phyloP scores from a whole-genome alignment of 495 filamentous ascomycete genomes.

The Emericellopsis terricola region DNA sequence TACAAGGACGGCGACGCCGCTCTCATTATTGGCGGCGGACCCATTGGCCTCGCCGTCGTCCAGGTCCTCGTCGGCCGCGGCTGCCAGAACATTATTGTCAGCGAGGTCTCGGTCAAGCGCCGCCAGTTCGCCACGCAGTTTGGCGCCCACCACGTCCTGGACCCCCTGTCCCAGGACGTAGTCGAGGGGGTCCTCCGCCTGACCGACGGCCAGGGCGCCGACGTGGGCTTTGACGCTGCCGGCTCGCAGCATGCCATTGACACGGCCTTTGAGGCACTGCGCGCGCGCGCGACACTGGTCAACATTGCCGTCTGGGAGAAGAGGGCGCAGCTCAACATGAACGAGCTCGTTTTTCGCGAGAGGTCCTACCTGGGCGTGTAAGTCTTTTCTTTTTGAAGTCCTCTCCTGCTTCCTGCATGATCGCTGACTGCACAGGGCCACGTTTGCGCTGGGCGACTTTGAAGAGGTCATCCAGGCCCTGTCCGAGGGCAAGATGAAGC shows the following conservation, averaged over 20 bases:
- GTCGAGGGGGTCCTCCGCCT: constrained; percentile 23
- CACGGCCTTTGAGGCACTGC: constrained; percentile 26
- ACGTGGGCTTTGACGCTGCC: constrained; percentile 40
- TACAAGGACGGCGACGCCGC: constrained; percentile 30
- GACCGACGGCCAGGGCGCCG: constrained; percentile 28
- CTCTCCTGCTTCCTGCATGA: not conserved
- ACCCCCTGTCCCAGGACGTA: constrained; percentile 35
- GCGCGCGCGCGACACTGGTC: constrained; percentile 36
- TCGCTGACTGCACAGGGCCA: not conserved
- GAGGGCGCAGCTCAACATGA: constrained; percentile 24
- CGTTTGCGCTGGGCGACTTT: constrained; percentile 30
- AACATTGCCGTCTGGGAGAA: constrained; percentile 49
- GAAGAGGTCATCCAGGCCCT: constrained; percentile 35
- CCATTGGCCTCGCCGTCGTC: constrained; percentile 45
- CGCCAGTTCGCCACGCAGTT: constrained; percentile 29
- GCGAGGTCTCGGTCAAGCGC: constrained; percentile 30
- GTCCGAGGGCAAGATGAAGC: constrained; percentile 29
- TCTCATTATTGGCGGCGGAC: constrained; percentile 41
- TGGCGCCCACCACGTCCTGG: constrained; percentile 35
- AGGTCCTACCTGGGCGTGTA: constrained; percentile 20
- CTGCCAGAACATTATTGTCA: constrained; percentile 34
- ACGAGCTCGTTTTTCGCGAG: constrained; percentile 27
- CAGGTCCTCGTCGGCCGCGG: constrained; percentile 33
- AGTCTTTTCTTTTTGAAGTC: not conserved
- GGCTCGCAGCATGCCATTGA: constrained; percentile 35